phyloP scores from a whole-genome alignment of 148 eudicot genomes.

The Rhododendron ferrugineum region DNA sequence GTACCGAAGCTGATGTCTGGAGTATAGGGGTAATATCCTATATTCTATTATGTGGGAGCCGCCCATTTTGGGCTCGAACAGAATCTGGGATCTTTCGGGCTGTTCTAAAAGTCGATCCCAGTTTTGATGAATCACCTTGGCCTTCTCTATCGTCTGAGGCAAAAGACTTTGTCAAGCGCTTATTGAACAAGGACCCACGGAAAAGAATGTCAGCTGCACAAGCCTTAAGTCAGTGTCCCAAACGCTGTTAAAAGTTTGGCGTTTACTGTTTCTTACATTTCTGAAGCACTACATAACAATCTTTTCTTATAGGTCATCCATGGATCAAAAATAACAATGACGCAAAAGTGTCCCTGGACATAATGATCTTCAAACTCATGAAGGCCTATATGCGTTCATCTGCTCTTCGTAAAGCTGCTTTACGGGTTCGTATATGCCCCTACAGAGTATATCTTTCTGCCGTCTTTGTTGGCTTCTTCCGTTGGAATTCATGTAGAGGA shows the following conservation, averaged over 20 bases:
- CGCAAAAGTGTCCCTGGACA: constrained; percentile 60
- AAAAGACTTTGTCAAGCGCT: constrained; percentile 39
- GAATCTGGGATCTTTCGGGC: constrained; percentile 54
- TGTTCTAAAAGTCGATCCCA: constrained; percentile 44
- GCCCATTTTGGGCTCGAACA: constrained; percentile 54
- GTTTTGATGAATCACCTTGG: constrained; percentile 48
- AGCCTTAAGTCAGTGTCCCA: constrained; percentile 37
- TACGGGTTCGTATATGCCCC: constrained; percentile 36
- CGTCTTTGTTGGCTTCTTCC: not conserved
- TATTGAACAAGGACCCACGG: constrained; percentile 41
- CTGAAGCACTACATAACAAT: not conserved
- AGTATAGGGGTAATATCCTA: constrained; percentile 43
- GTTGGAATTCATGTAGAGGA: not conserved
- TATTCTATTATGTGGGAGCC: constrained; percentile 49
- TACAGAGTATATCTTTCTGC: not conserved
- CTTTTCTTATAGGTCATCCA: constrained; percentile 66
- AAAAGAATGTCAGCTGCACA: constrained; percentile 44
- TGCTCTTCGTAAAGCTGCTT: constrained; percentile 77
- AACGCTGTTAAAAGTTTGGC: not conserved
- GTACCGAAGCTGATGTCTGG: constrained; percentile 46
- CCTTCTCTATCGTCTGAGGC: constrained; percentile 44
- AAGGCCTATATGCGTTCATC: constrained; percentile 81
- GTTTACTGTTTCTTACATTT: not conserved
- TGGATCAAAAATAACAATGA: constrained; percentile 62
- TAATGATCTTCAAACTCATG: constrained; percentile 60